phyloP scores from a whole-genome alignment of 495 filamentous ascomycete species.

The Aspergillus conjunctus region DNA sequence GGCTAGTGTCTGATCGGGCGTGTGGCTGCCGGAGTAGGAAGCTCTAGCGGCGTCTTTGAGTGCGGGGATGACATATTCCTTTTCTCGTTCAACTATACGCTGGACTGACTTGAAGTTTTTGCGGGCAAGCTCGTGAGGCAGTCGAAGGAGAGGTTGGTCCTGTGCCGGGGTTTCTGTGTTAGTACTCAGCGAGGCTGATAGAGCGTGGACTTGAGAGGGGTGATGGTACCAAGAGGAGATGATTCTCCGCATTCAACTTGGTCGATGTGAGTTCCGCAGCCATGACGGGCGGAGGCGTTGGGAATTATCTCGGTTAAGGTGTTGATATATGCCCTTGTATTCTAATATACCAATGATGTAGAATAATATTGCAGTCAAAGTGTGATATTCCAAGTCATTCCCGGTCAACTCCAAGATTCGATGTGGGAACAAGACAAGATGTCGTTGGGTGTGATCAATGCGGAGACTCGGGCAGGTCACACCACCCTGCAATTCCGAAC shows the following conservation, averaged over 20 bases:
- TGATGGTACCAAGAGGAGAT: constrained; percentile 64
- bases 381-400: no score
- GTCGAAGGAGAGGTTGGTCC: constrained; percentile 94
- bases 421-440: not conserved
- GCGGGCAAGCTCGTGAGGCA: constrained; percentile 87
- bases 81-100: constrained; percentile 76
- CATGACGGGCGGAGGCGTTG: constrained; percentile 31
- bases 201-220: constrained; percentile 11
- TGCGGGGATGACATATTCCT: constrained; percentile 64
- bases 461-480: constrained; percentile 17
- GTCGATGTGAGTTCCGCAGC: constrained; percentile 59
- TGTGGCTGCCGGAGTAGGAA: constrained; percentile 59
- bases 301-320: not conserved
- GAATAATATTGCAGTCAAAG: not conserved
- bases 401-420: not conserved
- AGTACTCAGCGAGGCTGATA: constrained; percentile 16
- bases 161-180: constrained; percentile 35
- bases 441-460: constrained; percentile 17
- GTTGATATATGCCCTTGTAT: not conserved
- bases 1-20: constrained; percentile 69
- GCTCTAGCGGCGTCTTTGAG: constrained; percentile 71
- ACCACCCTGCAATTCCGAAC: constrained; percentile 17
- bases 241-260: constrained; percentile 73
- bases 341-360: not conserved
- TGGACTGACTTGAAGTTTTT: constrained; percentile 92